A percentile compares a stretch with the other conserved stretches of the same genome.
Conservation (phyloP, 2,329 filamentous ascomycete genomes). For the Colletotrichum chlorophyti region DNA sequence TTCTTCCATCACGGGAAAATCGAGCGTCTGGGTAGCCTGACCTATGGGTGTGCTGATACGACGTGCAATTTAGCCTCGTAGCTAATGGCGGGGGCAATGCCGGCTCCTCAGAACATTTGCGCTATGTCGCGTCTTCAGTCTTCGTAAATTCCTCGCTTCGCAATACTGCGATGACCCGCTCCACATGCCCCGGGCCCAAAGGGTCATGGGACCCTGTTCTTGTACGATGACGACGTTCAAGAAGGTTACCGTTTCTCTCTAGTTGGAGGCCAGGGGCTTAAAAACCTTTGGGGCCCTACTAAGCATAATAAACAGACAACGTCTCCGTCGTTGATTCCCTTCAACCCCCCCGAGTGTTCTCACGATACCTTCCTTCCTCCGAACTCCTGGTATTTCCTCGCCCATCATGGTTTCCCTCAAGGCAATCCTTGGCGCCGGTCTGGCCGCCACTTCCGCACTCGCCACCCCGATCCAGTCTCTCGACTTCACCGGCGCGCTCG, state of each 20-base stretch:
- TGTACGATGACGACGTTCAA: conserved; percentile 2
- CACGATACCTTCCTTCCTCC: not conserved
- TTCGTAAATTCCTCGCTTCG: no score
- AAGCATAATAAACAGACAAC: conserved; percentile 12
- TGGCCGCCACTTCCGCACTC: conserved; percentile 7
- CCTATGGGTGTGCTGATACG: not conserved
- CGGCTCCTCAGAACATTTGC: no score
- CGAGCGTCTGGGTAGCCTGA: not conserved
- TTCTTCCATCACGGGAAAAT: conserved; percentile 21
- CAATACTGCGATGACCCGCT: not conserved
- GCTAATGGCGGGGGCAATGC: not conserved
- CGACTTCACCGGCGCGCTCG: conserved; percentile 33
- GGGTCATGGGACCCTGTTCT: no score
- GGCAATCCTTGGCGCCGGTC: conserved; percentile 4
- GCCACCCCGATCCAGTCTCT: conserved; percentile 28
- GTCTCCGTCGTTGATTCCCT: not conserved
- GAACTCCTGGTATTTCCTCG: not conserved
- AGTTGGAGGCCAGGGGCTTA: not conserved
- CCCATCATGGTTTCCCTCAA: conserved; percentile 2
- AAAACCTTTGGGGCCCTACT: not conserved
- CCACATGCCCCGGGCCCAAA: no score
- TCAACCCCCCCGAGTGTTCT: not conserved
- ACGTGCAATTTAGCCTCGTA: not conserved
- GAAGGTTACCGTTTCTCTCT: not conserved
- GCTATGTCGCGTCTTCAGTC: no score